Evolutionary conservation across 1,284 basidiomycete genomes (phyloP), one percentile per base, ranked within the genome.

Genomic region (Limonomyces culmigenus): DNA sequence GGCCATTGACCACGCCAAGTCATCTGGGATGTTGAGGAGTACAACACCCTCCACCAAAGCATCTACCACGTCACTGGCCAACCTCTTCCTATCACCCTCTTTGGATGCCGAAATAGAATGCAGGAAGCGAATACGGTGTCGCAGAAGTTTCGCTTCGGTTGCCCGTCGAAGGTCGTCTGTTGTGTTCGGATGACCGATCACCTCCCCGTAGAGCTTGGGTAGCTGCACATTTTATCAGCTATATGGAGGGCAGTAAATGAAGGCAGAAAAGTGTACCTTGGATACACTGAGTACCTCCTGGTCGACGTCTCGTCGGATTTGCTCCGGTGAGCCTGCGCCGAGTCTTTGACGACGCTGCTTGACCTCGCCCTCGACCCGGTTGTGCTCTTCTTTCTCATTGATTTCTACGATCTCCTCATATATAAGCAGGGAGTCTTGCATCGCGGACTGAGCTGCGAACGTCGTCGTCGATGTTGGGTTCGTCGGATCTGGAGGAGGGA

Each of bases 401-500:
- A 85, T 55, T 1, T 50, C 44, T 1, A 81, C 58, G 16, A 87
- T 64, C 45, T 88, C 80, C 46, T 85, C 66, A 0, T 88, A 48
- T 3, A 72, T 50, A 1, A 69, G 70, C 1, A 88, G 63, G 0
- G 68, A 66, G 45, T 84, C 65, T 45, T 87, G 65, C 15, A 93
- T 62, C 1, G 78, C 69, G 5, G 56, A 53, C 56, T 95, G 69
- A 1, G 65, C 60, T 5, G 59, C 53, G 32, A 62, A 63, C 5
- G 64, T 74, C 6, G 75, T 63, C 10, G 72, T 71, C 13, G 67
- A 58, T 3, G 67, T 66, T 0, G 86, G 83, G 35, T 71, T 73
- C 1, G 85, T 80, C 13, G 74, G 67, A 50, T 93, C 85, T 0
- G 83, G 80, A 2, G 62, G 58, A 3, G 86, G 77, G 1, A 93